Base-by-base conservation (phyloP, 371 early-diverging fungal species). In the Mucor velutinosus region DNA sequence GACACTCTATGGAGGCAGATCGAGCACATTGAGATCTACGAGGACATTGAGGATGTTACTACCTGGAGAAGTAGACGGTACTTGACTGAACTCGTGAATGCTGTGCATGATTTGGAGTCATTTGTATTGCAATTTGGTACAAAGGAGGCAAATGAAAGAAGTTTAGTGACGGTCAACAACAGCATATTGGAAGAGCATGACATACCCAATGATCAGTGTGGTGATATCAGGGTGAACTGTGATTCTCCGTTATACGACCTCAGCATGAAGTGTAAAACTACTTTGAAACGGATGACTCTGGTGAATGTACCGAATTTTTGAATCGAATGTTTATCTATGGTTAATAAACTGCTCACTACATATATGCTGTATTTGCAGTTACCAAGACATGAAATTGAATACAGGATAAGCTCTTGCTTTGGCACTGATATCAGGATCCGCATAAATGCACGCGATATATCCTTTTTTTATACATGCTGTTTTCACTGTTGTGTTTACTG, bases 111-210 rank as follows among this genome's bases (percentile, higher is more conserved):
- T 11, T 33, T 71, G n/a, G 49, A 66, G 19, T 35, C 58, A 5
- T 64, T 71, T 37, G 43, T 60, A 27, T 60, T 71, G 19, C 64
- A 67, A 15, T 71, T 71, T 64, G 72, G 56, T 30, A 60, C 72
- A 19, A 41, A 59, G 29, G 72, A 71, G 21, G 64, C 53, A 21
- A 65, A 65, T 27, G 55, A 65, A 61, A 45, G 19, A n/a, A 19
- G 45, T 7, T 45, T 45, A 45, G 3, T 7, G 0, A 19, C 19
- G n/a, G 2, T n/a, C 19, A 15, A 43, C 43, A 45, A 8, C 43
- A 43, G 2, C 7, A 45, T 12, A 37, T 1, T 4, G 14, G 14
- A 37, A 14, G 37, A 37, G 37, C 37, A 14, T 37, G 37, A 37
- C 37, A 37, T 14, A 8, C 11, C n/a, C 1, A 17, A 17, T 19